Base-by-base conservation (phyloP, 169 alveolate genomes). In the Babesia ovis region DNA sequence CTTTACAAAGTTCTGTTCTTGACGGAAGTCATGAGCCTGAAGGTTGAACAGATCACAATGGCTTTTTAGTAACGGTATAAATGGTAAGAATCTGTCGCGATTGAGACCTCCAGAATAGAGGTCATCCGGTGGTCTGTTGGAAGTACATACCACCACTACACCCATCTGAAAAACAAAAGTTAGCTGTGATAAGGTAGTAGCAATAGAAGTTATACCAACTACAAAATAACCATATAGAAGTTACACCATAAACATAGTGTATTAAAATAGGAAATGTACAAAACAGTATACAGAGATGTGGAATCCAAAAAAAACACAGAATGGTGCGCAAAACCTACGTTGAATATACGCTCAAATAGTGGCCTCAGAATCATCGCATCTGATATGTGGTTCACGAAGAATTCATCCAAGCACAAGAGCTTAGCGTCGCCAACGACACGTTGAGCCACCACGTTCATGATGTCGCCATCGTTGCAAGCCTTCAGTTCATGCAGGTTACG, bases 311-410 rank as follows among this genome's bases (percentile, higher is more conserved):
- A 39, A 39, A 9, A 39, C 46, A 39, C 46, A 14, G 14, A 39
- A 9, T 9, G 8, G 46, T 39, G n/a, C 8, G 46, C 8, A 14
- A 27, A 55, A 46, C 87, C 53, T 64, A 69, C 85, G 48, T 84
- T 74, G 75, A 88, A 88, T 23, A 88, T 50, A 20, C 71, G 83
- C 27, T 85, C 80, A 66, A 88, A 88, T 18, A 88, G 77, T 2
- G 89, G 82, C 68, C 84, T 88, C 18, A 88, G 86, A 27, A 88
- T 61, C 93, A 88, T 88, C 18, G 93, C 93, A 50, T 88, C 93
- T 16, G 93, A 80, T 60, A 88, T 88, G 68, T 88, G 93, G 35
- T 82, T 85, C 34, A 88, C 91, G 62, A 77, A 84, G 71, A 88
- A 88, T 68, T 88, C 93, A 35, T 88, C 93, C 37, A 88, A 74